Evolutionary conservation across 2,329 filamentous ascomycete genomes (phyloP).

Genomic region (Verticillium klebahnii): DNA sequence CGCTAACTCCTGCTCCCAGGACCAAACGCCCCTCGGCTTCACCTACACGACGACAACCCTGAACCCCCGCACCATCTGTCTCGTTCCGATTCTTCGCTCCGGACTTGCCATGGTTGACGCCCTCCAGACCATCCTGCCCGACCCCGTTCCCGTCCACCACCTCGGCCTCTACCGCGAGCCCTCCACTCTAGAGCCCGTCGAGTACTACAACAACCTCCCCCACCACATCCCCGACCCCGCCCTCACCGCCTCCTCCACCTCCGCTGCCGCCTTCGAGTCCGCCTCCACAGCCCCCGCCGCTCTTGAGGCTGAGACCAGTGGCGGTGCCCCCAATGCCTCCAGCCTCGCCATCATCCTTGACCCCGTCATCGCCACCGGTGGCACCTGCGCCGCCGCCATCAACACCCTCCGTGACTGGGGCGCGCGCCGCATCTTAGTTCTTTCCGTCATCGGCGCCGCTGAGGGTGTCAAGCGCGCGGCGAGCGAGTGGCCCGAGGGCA

Average conservation of each 20-base stretch:
- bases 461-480: conserved; percentile 70
- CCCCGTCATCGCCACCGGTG: conserved; percentile 89
- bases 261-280: conserved; percentile 15
- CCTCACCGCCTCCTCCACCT: conserved; percentile 27
- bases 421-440: conserved; percentile 71
- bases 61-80: conserved; percentile 62
- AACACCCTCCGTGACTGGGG: conserved; percentile 89
- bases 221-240: conserved; percentile 51
- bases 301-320: not conserved
- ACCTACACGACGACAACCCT: conserved; percentile 64
- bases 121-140: conserved; percentile 76
- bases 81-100: conserved; percentile 90
- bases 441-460: conserved; percentile 69
- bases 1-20: conserved; percentile 41
- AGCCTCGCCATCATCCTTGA: conserved; percentile 79
- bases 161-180: conserved; percentile 93
- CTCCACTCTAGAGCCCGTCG: conserved; percentile 77
- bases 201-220: conserved; percentile 86
- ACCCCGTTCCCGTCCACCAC: conserved; percentile 80
- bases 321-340: conserved; percentile 15
- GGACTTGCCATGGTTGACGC: conserved; percentile 90
- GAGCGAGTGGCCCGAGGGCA: conserved; percentile 69
- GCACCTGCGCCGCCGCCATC: conserved; percentile 84
- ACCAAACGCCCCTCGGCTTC: conserved; percentile 72
- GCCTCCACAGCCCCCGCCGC: not conserved